Evolutionary conservation across 73 alveolate species (phyloP), one percentile per base, ranked within the genome.

Genomic region (Strombidium stylifer): DNA sequence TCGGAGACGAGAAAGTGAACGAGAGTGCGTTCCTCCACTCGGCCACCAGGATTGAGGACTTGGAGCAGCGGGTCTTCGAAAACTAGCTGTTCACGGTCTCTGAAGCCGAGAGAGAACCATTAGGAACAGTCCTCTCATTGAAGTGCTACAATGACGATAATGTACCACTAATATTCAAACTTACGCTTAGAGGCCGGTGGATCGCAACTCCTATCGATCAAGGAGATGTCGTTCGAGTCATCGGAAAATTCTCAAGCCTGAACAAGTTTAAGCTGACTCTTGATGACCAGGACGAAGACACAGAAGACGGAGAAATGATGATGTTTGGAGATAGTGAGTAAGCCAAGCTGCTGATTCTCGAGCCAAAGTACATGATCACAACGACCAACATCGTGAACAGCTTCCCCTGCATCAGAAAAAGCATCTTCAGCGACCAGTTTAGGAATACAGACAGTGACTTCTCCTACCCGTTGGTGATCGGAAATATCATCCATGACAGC

Each of bases 401-500:
- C 26, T 60, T 60, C 31, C 74, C 74, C 5, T 60, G 74, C 40
- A 60, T 60, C 49, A 60, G 74, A 24, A 39, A 60, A 24, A 39
- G 60, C 1, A 60, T 60, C 0, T 60, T 60, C 40, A 34, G 60
- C 6, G 74, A 60, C 28, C 32, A 42, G n/a, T 60, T 60, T 27
- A 60, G 60, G 40, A 39, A 58, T 3, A 39, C 19, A 16, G 7
- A 39, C 14, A 55, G 74, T 16, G 74, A 60, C 3, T 60, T n/a
- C 24, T 58, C 36, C 19, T 60, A 60, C 47, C 60, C 74, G 3
- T 25, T 60, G 23, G 74, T 42, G 4, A 19, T 60, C 3, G 74
- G 74, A 1, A 60, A 60, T 40, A 60, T 60, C 36, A 42, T 60
- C 23, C 74, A 60, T 60, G 74, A 60, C 21, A 60, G 49, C 42